Conservation (phyloP, 176 grass and related monocot species). For the Musa schizocarpa region DNA sequence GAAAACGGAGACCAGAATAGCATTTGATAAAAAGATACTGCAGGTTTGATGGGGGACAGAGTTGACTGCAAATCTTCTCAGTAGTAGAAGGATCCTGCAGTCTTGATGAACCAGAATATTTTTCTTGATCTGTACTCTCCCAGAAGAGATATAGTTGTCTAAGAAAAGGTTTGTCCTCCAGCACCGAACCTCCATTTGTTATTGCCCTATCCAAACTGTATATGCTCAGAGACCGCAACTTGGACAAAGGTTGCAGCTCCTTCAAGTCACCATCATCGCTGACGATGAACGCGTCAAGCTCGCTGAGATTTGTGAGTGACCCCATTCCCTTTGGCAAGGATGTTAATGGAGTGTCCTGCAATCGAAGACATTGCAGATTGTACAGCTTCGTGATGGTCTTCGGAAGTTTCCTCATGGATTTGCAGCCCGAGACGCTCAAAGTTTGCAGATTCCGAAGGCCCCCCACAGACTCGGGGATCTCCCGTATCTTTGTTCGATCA, state of each 20-base stretch:
- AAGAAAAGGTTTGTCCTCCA: conserved; percentile 46
- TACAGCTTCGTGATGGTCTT: conserved; percentile 45
- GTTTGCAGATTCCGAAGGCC: conserved; percentile 64
- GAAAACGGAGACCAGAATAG: rapidly evolving
- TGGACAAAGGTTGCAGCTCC: conserved; percentile 48
- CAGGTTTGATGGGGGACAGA: too few species aligned
- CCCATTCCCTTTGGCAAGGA: conserved; percentile 55
- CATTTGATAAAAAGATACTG: too few species aligned
- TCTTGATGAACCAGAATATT: too few species aligned
- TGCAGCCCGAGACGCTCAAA: conserved; percentile 49
- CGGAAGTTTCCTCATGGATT: conserved; percentile 47
- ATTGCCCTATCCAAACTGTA: conserved; percentile 51
- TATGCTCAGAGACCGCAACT: conserved; percentile 55
- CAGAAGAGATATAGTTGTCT: conserved; percentile 43
- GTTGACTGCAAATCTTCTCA: too few species aligned
- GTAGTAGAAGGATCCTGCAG: too few species aligned
- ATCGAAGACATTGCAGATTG: conserved; percentile 49
- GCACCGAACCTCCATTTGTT: background rate
- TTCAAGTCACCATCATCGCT: conserved; percentile 51
- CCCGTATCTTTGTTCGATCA: conserved; percentile 48
- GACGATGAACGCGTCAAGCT: conserved; percentile 54
- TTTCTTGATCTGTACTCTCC: background rate
- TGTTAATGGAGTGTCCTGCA: conserved; percentile 44
- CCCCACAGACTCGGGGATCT: conserved; percentile 56
- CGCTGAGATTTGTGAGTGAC: conserved; percentile 51